Conservation (phyloP, 305 asterid species). For the Withania somnifera region DNA sequence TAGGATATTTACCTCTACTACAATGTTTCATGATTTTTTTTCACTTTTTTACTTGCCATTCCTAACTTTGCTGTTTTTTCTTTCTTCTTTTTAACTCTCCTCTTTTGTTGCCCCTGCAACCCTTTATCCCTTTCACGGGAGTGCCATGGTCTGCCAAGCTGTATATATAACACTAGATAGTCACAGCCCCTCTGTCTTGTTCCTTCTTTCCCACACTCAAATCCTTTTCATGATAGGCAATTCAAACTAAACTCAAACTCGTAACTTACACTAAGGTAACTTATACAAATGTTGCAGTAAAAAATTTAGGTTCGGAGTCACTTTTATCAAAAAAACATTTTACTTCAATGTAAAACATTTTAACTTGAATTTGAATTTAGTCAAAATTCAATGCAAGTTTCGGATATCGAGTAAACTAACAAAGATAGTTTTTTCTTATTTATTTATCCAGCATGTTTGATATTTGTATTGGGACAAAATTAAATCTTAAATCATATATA, state of each 20-base stretch:
- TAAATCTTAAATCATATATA: background rate
- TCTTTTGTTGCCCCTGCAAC: background rate
- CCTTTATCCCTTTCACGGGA: conserved; percentile 58
- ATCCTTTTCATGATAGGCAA: conserved; percentile 57
- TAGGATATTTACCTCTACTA: too few species aligned
- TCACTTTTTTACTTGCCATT: conserved; percentile 4
- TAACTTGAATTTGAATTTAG: too few species aligned
- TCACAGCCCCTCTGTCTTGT: conserved; percentile 26
- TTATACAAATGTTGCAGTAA: too few species aligned
- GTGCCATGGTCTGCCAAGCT: conserved; percentile 54
- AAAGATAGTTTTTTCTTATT: background rate
- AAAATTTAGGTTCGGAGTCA: too few species aligned
- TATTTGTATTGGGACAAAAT: too few species aligned
- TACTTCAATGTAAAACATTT: too few species aligned
- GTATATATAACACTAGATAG: conserved; percentile 28
- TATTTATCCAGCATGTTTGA: too few species aligned
- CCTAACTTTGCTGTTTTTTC: conserved; percentile 10
- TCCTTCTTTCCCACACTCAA: conserved; percentile 31
- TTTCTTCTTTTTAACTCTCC: conserved; percentile 34
- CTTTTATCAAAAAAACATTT: too few species aligned
- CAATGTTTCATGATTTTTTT: background rate
- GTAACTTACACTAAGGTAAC: conserved; percentile 6
- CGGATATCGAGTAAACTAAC: too few species aligned
- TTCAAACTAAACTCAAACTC: conserved; percentile 27
- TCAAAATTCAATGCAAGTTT: too few species aligned